Conservation (phyloP, 2,329 filamentous ascomycete species). For the Fusarium sp. region DNA sequence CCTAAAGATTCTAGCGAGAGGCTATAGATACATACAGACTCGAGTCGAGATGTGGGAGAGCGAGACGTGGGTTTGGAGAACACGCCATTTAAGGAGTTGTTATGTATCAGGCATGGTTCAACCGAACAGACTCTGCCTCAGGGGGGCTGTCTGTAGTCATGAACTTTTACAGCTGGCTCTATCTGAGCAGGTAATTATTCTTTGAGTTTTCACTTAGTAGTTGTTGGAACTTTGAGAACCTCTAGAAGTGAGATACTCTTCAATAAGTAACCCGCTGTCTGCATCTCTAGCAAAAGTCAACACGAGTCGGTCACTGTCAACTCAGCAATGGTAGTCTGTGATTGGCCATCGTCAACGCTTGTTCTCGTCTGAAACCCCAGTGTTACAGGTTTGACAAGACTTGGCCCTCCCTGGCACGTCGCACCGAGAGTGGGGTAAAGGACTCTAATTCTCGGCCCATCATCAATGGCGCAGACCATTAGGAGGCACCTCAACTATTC, state of each 20-base stretch:
- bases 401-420: conserved; percentile 30
- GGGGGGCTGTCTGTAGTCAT: not conserved
- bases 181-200: not conserved
- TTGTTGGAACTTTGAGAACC: not conserved
- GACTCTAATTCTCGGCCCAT: conserved; percentile 13
- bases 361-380: conserved; percentile 34
- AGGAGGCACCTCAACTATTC: conserved; percentile 6
- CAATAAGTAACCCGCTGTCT: not conserved
- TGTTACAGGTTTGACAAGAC: conserved; percentile 42
- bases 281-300: not conserved
- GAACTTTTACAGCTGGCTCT: not conserved
- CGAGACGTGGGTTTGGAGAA: conserved; percentile 22
- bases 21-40: conserved; percentile 2
- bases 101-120: conserved; percentile 24
- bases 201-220: not conserved
- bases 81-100: conserved; percentile 34
- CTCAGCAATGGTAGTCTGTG: not conserved
- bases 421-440: conserved; percentile 18
- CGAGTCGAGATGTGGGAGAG: not conserved
- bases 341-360: conserved; percentile 22
- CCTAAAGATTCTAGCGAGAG: conserved; percentile 21
- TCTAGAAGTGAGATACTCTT: not conserved
- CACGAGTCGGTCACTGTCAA: conserved; percentile 1
- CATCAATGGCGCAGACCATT: conserved; percentile 10
- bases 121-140: not conserved